Evolutionary conservation across 2,329 filamentous ascomycete genomes (phyloP).

Genomic region (Pseudogymnoascus sp.): DNA sequence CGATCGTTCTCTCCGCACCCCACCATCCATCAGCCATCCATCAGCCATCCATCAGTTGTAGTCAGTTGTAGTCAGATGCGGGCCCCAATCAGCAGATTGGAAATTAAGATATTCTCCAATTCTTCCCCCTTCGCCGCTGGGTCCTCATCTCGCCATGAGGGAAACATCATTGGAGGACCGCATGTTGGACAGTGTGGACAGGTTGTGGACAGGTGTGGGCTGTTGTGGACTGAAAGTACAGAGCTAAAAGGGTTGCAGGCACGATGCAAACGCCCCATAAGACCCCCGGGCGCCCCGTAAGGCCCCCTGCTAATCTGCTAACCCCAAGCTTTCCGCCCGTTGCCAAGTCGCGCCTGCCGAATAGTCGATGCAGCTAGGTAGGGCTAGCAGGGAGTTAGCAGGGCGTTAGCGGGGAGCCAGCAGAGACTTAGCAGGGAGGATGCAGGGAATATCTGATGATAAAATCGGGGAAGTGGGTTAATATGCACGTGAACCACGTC

Average conservation of each 20-base stretch:
- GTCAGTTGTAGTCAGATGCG: background rate
- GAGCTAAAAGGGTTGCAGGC: background rate
- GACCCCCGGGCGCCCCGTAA: background rate
- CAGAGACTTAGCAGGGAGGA: background rate
- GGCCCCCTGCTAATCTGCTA: background rate
- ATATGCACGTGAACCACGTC: background rate
- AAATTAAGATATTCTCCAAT: slow-evolving; percentile 7
- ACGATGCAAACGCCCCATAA: background rate
- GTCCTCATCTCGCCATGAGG: slow-evolving; percentile 6
- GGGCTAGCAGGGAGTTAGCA: background rate
- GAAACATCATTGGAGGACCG: background rate
- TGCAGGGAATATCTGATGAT: background rate
- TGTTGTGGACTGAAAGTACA: background rate
- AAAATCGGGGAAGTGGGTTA: background rate
- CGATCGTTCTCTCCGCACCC: slow-evolving; percentile 1
- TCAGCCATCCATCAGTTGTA: background rate
- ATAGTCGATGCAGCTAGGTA: background rate
- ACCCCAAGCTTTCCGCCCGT: slow-evolving; percentile 1
- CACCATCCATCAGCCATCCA: slow-evolving; percentile 4
- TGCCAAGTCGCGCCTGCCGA: background rate
- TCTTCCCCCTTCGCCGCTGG: slow-evolving; percentile 1
- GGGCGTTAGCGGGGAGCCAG: background rate
- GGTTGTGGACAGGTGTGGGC: background rate
- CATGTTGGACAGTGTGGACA: slow-evolving; percentile 1
- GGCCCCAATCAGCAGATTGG: background rate